Evolutionary conservation across 2,329 filamentous ascomycete species (phyloP).

Genomic region (Didymella segeticola): DNA sequence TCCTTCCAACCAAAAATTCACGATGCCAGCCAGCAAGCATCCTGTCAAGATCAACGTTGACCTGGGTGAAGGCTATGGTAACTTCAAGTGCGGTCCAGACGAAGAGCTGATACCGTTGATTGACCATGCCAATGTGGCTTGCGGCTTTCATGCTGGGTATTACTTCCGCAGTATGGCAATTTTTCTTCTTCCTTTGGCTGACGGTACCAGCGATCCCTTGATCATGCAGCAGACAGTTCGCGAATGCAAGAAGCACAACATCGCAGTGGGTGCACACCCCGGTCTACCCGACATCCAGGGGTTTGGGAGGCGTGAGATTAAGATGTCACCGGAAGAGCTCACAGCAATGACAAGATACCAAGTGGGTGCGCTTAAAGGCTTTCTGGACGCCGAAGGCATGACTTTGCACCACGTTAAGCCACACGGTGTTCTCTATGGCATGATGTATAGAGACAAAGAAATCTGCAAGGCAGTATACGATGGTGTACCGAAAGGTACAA

Average conservation of each 20-base stretch:
- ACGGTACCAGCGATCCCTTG: conserved; percentile 58
- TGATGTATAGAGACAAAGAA: conserved; percentile 61
- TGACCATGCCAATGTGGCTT: conserved; percentile 69
- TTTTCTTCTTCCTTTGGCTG: neutral
- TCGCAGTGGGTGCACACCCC: conserved; percentile 68
- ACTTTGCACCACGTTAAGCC: conserved; percentile 68
- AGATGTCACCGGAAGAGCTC: conserved; percentile 63
- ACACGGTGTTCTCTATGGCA: conserved; percentile 66
- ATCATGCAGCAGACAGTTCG: conserved; percentile 68
- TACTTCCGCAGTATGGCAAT: neutral
- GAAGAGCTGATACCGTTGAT: conserved; percentile 67
- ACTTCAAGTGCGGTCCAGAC: conserved; percentile 62
- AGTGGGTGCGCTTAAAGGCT: conserved; percentile 66
- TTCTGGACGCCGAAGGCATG: conserved; percentile 64
- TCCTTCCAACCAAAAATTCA: conserved; percentile 9
- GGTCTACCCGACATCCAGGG: conserved; percentile 70
- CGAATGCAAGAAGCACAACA: conserved; percentile 63
- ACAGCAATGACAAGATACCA: conserved; percentile 67
- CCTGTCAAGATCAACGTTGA: conserved; percentile 63
- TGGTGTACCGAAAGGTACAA: conserved; percentile 59
- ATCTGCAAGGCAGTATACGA: conserved; percentile 60
- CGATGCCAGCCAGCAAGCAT: conserved; percentile 59
- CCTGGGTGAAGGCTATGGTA: conserved; percentile 61
- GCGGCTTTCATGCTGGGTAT: conserved; percentile 62
- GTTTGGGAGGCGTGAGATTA: conserved; percentile 69